A percentile compares a stretch with the other conserved stretches of the same genome.
Evolutionary conservation across 805 yeast genomes (phyloP).

Genomic region (Metschnikowia sp.): DNA sequence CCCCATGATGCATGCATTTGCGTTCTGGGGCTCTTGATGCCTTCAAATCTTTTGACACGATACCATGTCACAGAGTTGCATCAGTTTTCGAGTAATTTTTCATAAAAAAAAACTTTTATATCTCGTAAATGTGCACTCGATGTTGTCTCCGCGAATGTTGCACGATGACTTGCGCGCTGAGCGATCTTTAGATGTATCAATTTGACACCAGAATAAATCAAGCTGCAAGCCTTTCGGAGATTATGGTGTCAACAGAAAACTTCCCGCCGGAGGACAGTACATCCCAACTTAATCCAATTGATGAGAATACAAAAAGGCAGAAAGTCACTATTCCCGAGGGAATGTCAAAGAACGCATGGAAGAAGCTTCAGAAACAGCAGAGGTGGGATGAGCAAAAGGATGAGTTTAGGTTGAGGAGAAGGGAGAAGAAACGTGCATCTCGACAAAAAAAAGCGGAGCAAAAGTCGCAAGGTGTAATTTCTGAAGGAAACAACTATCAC

Average conservation of each 20-base stretch:
- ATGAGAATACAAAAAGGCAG: conserved; percentile 12
- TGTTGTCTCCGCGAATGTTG: too few relatives aligned
- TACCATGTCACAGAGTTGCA: too few relatives aligned
- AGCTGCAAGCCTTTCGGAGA: too few relatives aligned
- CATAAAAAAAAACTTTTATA: too few relatives aligned
- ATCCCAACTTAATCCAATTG: background rate
- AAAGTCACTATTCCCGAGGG: conserved; percentile 63
- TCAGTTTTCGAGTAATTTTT: too few relatives aligned
- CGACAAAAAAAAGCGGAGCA: conserved; percentile 28
- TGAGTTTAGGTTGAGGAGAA: conserved; percentile 50
- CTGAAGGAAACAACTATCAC: conserved; percentile 20
- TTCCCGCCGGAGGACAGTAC: background rate
- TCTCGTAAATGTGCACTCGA: too few relatives aligned
- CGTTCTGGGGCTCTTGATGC: too few relatives aligned
- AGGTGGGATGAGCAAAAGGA: conserved; percentile 65
- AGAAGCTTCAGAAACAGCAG: conserved; percentile 57
- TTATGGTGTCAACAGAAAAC: background rate
- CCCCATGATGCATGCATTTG: too few relatives aligned
- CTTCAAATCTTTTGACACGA: too few relatives aligned
- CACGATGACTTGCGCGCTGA: too few relatives aligned
- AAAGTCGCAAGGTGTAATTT: conserved; percentile 14
- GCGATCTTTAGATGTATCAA: too few relatives aligned
- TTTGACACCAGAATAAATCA: too few relatives aligned
- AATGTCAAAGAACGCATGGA: conserved; percentile 84
- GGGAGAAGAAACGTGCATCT: conserved; percentile 46